Evolutionary conservation across 129 eudicot species (phyloP).

Genomic region (Centella asiatica): DNA sequence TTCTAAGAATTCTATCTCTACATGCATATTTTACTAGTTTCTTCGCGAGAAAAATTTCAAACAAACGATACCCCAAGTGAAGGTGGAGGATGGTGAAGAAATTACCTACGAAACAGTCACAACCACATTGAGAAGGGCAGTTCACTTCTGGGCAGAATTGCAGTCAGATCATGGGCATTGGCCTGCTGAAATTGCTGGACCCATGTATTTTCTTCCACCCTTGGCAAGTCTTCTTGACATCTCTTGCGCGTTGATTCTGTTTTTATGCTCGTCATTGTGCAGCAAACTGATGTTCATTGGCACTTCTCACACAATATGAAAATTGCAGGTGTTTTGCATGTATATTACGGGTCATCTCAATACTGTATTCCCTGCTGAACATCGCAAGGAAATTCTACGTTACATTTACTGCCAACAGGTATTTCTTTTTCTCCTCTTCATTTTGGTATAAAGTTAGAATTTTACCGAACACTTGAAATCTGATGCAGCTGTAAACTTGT

Average conservation of each 20-base stretch:
- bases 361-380: constrained; percentile 45
- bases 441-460: too few species aligned
- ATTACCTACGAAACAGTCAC: constrained; percentile 54
- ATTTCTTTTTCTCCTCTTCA: not conserved
- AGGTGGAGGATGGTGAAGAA: constrained; percentile 27
- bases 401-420: constrained; percentile 82
- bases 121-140: constrained; percentile 47
- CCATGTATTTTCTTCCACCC: constrained; percentile 75
- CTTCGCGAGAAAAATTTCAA: constrained; percentile 7
- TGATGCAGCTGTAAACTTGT: not conserved
- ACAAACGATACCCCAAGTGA: constrained; percentile 2
- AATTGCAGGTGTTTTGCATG: constrained; percentile 57
- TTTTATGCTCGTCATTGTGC: too few species aligned
- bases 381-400: constrained; percentile 69
- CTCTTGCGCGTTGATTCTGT: too few species aligned
- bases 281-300: not conserved
- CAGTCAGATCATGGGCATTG: constrained; percentile 87
- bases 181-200: constrained; percentile 93
- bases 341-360: constrained; percentile 76
- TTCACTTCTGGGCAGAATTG: constrained; percentile 60
- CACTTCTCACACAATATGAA: not conserved
- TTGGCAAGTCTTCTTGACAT: constrained; percentile 26
- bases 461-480: too few species aligned
- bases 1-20: too few species aligned
- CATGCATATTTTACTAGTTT: constrained; percentile 2